Percentiles rank a stretch among this genome's conserved stretches.
These are phyloP conservation scores for Cercospora janseana DNA, from an alignment of 2,329 filamentous ascomycete species.

Conservation along the genomic window DNA sequence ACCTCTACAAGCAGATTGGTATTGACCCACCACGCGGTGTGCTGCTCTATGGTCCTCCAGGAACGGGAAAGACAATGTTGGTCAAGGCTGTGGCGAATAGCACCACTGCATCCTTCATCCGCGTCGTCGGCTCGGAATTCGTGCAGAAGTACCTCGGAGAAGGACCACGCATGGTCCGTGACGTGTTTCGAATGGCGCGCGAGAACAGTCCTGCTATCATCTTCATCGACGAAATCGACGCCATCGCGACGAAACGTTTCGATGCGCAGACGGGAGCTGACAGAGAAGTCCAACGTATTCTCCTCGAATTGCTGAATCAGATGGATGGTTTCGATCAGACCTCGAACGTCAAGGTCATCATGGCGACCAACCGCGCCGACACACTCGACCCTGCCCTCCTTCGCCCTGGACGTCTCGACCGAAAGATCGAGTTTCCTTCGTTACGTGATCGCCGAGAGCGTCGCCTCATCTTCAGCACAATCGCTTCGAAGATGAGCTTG, in stretches of 20 bases:
- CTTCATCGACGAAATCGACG: conserved; percentile 99
- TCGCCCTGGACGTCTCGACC: conserved; percentile 89
- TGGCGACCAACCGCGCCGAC: conserved; percentile 98
- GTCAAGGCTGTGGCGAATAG: conserved; percentile 98
- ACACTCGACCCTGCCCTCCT: conserved; percentile 93
- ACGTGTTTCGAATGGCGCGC: conserved; percentile 97
- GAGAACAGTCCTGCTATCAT: conserved; percentile 98
- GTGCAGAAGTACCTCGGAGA: conserved; percentile 99
- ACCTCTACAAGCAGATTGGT: conserved; percentile 98
- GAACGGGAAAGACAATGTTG: conserved; percentile 94
- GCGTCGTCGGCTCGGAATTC: conserved; percentile 96
- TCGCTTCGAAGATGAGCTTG: conserved; percentile 94
- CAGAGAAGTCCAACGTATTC: conserved; percentile 95
- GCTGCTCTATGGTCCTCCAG: conserved; percentile 90
- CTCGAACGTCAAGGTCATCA: conserved; percentile 99
- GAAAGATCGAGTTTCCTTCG: conserved; percentile 98
- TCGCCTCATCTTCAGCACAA: conserved; percentile 95
- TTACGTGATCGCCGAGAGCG: conserved; percentile 91
- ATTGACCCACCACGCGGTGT: conserved; percentile 97
- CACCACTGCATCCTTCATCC: conserved; percentile 96
- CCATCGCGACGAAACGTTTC: conserved; percentile 98
- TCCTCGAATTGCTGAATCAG: conserved; percentile 95
- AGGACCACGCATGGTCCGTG: conserved; percentile 96
- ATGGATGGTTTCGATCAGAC: conserved; percentile 99
- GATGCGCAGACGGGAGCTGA: conserved; percentile 98